These are phyloP conservation scores for Chaetomiaceae sp. DNA, from an alignment of 2,329 filamentous ascomycete genomes.

Conservation along the genomic window DNA sequence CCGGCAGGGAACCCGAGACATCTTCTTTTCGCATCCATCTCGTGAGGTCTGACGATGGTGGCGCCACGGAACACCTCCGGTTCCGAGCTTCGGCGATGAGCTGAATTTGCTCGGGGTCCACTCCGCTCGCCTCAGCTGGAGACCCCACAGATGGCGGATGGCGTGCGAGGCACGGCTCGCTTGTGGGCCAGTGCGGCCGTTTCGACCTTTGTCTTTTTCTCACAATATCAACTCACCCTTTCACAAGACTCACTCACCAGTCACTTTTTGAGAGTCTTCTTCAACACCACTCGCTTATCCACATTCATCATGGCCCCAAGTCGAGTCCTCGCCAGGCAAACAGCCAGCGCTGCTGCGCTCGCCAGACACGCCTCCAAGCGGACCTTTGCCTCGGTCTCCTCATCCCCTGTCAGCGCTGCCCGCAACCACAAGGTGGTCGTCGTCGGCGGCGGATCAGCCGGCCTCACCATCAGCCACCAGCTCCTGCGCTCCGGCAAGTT, in stretches of 20 bases:
- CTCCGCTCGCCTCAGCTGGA: neutral
- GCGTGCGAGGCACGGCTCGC: slow-evolving; percentile 4
- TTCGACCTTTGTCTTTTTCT: neutral
- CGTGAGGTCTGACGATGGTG: slow-evolving; percentile 5
- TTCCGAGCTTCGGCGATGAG: slow-evolving; percentile 1
- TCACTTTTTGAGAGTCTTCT: neutral
- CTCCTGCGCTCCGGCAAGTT: slow-evolving; percentile 58
- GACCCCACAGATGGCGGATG: slow-evolving; percentile 2
- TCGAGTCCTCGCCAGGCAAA: slow-evolving; percentile 12
- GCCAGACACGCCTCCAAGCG: slow-evolving; percentile 6
- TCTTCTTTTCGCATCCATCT: no score
- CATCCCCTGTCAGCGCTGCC: slow-evolving; percentile 4
- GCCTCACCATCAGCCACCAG: slow-evolving; percentile 63
- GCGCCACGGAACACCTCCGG: neutral
- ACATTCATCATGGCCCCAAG: slow-evolving; percentile 6
- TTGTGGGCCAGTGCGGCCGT: neutral
- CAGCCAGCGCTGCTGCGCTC: slow-evolving; percentile 1
- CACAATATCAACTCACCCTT: neutral
- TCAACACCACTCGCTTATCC: neutral
- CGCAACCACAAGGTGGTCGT: slow-evolving; percentile 59
- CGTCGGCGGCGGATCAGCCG: slow-evolving; percentile 63
- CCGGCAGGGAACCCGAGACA: no score
- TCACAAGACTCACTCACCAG: no score
- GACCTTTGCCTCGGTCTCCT: slow-evolving; percentile 14
- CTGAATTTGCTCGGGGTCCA: neutral